Percentiles rank a stretch among this genome's conserved stretches.
phyloP scores from a whole-genome alignment of 1,139 yeast genomes.

The Magnusiomyces sp. region DNA sequence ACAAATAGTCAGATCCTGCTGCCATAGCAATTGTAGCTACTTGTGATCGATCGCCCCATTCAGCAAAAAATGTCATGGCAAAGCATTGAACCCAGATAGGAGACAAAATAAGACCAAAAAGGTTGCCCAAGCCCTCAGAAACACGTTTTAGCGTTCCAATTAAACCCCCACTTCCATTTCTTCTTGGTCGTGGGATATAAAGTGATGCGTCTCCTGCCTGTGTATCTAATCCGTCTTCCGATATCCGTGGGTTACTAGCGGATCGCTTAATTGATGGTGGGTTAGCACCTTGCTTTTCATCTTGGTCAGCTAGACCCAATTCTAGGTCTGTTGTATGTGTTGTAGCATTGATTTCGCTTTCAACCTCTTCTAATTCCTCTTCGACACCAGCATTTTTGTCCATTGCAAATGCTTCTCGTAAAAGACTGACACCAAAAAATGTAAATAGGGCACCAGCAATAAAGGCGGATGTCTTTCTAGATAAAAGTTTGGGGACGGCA shows the following conservation, averaged over 20 bases:
- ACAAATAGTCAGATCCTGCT: slow-evolving; percentile 90
- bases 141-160: slow-evolving; percentile 19
- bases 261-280: slow-evolving; percentile 20
- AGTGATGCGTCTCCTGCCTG: slow-evolving; percentile 21
- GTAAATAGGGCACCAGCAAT: slow-evolving; percentile 74
- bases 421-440: slow-evolving; percentile 70
- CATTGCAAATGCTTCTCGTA: slow-evolving; percentile 78
- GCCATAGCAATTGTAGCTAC: slow-evolving; percentile 98
- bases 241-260: slow-evolving; percentile 25
- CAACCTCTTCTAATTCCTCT: slow-evolving; percentile 94
- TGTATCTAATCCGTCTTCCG: slow-evolving; percentile 27
- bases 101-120: slow-evolving; percentile 59
- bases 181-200: slow-evolving; percentile 21
- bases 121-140: slow-evolving; percentile 37
- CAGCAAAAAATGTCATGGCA: slow-evolving; percentile 93
- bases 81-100: slow-evolving; percentile 94
- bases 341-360: slow-evolving; percentile 73
- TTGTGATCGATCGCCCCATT: slow-evolving; percentile 98
- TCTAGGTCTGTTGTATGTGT: slow-evolving; percentile 48
- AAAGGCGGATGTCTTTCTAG: slow-evolving; percentile 71
- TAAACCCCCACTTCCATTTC: slow-evolving; percentile 13
- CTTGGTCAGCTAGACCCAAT: slow-evolving; percentile 35
- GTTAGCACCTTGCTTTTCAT: slow-evolving; percentile 21
- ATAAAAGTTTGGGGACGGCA: slow-evolving; percentile 74
- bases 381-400: slow-evolving; percentile 78